These are phyloP conservation scores for Phytophthora multivora DNA, from an alignment of 352 stramenopile species.

Conservation along the genomic window DNA sequence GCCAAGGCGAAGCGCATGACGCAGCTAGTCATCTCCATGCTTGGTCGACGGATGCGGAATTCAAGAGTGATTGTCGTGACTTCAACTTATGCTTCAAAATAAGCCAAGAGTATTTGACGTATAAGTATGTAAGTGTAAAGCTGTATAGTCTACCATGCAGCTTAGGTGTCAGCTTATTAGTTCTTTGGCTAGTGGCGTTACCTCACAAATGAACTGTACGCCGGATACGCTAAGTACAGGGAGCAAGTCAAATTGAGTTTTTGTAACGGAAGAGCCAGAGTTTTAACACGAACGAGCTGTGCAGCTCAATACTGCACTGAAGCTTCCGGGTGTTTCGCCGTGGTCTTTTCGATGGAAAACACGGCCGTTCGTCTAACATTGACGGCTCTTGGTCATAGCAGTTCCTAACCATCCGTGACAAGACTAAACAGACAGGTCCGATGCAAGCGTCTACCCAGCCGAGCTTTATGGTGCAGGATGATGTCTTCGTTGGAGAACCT, in stretches of 20 bases:
- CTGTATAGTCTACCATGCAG: no score
- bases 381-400: neutral
- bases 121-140: no score
- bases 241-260: no score
- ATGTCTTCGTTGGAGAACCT: conserved; percentile 11
- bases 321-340: conserved; percentile 8
- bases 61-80: conserved; percentile 30
- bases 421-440: no score
- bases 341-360: conserved; percentile 12
- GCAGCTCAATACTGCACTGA: neutral
- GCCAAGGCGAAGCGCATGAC: conserved; percentile 47
- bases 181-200: no score
- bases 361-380: conserved; percentile 11
- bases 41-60: conserved; percentile 18
- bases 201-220: no score
- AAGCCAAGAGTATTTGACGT: no score
- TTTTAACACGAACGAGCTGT: neutral
- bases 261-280: neutral
- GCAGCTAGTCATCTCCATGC: conserved; percentile 38
- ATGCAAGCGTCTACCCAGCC: conserved; percentile 8
- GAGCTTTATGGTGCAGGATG: neutral
- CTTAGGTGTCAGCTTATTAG: no score
- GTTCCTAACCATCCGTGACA: neutral
- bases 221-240: no score
- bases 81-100: no score